Evolutionary conservation across 305 asterid genomes (phyloP).

Genomic region (Fraxinus dipetala): DNA sequence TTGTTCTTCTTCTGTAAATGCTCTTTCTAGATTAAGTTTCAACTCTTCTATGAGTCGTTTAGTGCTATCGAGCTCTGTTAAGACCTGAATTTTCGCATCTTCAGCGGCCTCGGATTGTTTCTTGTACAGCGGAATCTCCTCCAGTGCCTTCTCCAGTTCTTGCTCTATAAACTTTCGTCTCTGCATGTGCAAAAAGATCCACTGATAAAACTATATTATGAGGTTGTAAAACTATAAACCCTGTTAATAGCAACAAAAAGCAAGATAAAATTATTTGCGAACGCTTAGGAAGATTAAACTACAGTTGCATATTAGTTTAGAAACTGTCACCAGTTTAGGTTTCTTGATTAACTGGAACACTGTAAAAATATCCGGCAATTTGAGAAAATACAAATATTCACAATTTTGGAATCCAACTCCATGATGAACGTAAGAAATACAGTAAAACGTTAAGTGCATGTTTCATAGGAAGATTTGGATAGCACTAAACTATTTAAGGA

Average conservation of each 20-base stretch:
- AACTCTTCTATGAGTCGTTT: constrained; percentile 77
- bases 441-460: neutral
- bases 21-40: constrained; percentile 85
- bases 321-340: neutral
- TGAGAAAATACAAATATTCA: neutral
- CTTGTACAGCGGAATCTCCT: constrained; percentile 72
- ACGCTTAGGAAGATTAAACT: neutral
- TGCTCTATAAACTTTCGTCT: constrained; percentile 74
- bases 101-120: constrained; percentile 71
- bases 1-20: constrained; percentile 80
- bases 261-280: neutral
- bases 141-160: constrained; percentile 81
- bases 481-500: neutral
- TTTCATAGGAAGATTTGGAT: neutral
- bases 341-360: neutral
- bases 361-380: neutral
- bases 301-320: neutral
- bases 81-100: constrained; percentile 59
- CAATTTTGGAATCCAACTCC: neutral
- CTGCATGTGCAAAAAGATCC: constrained; percentile 35
- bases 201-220: neutral
- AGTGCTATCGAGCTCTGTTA: constrained; percentile 76
- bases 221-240: neutral
- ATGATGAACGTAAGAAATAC: neutral
- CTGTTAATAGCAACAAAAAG: neutral